Base-by-base conservation (phyloP, 1,139 yeast species). In the Eremothecium cymbalariae region DNA sequence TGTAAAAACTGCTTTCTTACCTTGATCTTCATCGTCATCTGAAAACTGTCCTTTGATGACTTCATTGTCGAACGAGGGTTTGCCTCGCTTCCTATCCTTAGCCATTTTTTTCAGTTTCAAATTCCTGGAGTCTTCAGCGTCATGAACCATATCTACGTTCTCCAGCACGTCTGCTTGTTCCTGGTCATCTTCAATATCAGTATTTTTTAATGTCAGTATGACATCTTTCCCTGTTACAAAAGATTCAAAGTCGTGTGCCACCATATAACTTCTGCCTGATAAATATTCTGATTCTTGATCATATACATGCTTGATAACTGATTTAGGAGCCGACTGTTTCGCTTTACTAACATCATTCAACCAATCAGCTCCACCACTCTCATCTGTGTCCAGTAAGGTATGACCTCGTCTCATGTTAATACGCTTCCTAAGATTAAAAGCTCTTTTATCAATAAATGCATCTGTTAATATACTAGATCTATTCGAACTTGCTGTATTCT, bases 201-300 rank as follows among this genome's bases (percentile, higher is more conserved):
- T 54, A 42, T 85, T 95, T 37, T 77, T 72, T 30, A 84, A 60
- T 0, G 90, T 82, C 35, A 85, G 60, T 2, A 82, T 64, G 1
- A 73, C 72, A 14, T 71, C 73, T 8, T 46, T 44, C 9, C 44
- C 50, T 28, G 42, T 18, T 6, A 19, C 28, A 1, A 50, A n/a
- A 1, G 44, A 36, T 1, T 31, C 19, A 4, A 51, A 23, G 14
- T 43, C 37, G 19, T 47, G 52, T 5, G 47, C 33, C 4, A 46
- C 34, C 25, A 38, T 37, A 28, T 44, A 6, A 1, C 18, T 25
- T 8, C 39, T 21, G 14, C 23, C 4, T 8, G 15, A n/a, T n/a
- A n/a, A n/a, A n/a, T n/a, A n/a, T n/a, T n/a, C n/a, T n/a, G n/a
- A n/a, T n/a, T n/a, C n/a, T n/a, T n/a, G n/a, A n/a, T n/a, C n/a